A percentile compares a stretch with the other conserved stretches of the same genome.
These are phyloP conservation scores for Exophiala spinifera DNA, from an alignment of 2,329 filamentous ascomycete species.

Conservation along the genomic window DNA sequence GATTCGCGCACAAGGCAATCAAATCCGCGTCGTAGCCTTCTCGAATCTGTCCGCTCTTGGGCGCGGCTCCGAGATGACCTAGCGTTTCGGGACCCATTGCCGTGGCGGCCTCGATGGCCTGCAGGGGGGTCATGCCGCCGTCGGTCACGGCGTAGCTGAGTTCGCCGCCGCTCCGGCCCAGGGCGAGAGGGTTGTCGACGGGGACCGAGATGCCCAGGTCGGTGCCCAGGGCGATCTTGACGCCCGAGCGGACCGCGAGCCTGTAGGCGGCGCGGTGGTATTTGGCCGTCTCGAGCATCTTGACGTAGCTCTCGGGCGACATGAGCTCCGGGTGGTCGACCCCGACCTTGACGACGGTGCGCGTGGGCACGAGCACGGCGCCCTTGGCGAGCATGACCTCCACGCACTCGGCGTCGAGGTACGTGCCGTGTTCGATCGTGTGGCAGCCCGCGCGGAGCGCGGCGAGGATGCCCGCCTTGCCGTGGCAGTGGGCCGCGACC, in stretches of 20 bases:
- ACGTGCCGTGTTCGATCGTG: constrained; percentile 51
- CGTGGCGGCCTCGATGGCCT: constrained; percentile 53
- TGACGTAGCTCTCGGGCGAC: constrained; percentile 36
- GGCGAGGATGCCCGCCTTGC: constrained; percentile 48
- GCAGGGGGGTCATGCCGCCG: constrained; percentile 49
- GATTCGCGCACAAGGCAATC: constrained; percentile 45
- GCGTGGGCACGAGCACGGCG: constrained; percentile 45
- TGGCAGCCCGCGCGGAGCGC: constrained; percentile 44
- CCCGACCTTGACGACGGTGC: constrained; percentile 43
- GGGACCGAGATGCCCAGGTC: constrained; percentile 44
- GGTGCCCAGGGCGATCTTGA: constrained; percentile 50
- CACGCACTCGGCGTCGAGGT: constrained; percentile 46
- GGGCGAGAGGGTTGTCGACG: constrained; percentile 31
- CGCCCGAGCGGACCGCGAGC: constrained; percentile 43
- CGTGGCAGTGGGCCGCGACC: constrained; percentile 47
- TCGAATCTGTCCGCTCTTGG: constrained; percentile 45
- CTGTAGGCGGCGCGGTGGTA: constrained; percentile 41
- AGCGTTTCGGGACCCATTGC: constrained; percentile 47
- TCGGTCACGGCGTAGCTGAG: constrained; percentile 46
- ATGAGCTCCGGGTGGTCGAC: constrained; percentile 35
- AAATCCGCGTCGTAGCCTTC: constrained; percentile 50
- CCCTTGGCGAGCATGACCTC: constrained; percentile 47
- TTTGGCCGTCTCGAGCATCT: constrained; percentile 39
- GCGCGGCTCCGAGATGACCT: constrained; percentile 44
- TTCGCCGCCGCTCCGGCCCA: constrained; percentile 48